Base-by-base conservation (phyloP, 202 grass and related monocot species). In the Zizania palustris region DNA sequence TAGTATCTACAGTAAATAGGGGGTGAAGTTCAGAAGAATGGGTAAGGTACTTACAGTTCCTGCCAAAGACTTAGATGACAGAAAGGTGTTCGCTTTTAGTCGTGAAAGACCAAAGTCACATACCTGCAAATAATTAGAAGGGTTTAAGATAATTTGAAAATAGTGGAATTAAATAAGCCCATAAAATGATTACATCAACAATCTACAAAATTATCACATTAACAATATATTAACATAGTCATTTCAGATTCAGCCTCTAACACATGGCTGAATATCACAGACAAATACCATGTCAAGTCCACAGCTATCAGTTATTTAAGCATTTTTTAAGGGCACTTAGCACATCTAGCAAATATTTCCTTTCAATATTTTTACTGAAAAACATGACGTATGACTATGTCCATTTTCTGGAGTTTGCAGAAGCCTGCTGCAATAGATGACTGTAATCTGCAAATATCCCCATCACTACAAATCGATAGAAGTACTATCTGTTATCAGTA, bases 81-180 rank as follows among this genome's bases (percentile, higher is more conserved):
- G 67, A 82, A 87, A 98, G 12, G 96, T 98, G 74, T 82, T 90
- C 63, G 91, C 96, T 80, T 95, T 98, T 56, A 98, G 74, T 79
- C 96, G 81, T 60, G 96, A 98, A 87, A 98, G 91, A 40, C 96
- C 91, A 90, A 98, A 98, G 89, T 95, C 96, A 7, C 89, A 98
- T 42, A 98, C 89, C 96, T 98, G 36, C 5, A 78, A 81, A 76
- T 60, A 28, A 16, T 57, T 50, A 63, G 63, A 72, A 79, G 21
- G 21, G 36, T 82, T 71, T 40, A 64, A 74, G 56, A 9, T 16
- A 62, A 80, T 68, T 49, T 2, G 60, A 63, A 45, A 21, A 46
- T 18, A n/a, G 5, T 46, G 38, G 7, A 44, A n/a, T 7, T 36
- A 3, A 19, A 65, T n/a, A 55, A 55, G 19, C 19, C 50, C 50